Evolutionary conservation across 176 grass and related monocot species (phyloP).

Genomic region (Aegilops longissima): DNA sequence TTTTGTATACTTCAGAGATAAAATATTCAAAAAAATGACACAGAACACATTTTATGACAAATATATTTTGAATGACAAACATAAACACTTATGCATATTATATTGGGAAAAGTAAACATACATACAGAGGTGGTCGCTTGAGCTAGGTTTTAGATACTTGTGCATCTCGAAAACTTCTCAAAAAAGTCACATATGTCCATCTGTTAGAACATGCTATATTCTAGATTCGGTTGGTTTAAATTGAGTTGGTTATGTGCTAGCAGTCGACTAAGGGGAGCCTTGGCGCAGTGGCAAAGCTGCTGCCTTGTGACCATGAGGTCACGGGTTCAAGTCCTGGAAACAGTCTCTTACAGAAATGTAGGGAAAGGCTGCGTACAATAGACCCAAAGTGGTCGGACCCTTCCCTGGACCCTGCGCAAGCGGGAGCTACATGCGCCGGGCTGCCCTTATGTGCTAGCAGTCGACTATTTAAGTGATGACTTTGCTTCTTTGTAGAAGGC

Average conservation of each 20-base stretch:
- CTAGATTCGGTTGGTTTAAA: neutral
- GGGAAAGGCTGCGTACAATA: no score
- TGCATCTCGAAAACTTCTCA: neutral
- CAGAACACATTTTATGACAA: neutral
- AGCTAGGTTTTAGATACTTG: neutral
- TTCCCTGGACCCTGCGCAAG: no score
- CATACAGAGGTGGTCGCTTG: neutral
- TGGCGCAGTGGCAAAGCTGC: no score
- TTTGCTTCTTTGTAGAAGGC: neutral
- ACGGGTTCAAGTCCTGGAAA: no score
- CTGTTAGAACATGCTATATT: neutral
- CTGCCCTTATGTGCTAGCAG: neutral
- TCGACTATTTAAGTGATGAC: neutral
- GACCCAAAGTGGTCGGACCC: no score
- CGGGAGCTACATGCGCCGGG: no score
- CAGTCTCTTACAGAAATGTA: no score
- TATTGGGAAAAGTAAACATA: neutral
- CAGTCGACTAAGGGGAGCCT: neutral
- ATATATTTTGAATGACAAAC: neutral
- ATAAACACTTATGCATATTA: constrained; percentile 6
- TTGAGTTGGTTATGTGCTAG: neutral
- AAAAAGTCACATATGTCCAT: neutral
- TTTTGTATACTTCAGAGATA: neutral
- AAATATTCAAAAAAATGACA: neutral
- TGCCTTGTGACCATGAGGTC: no score